Evolutionary conservation across 2,329 filamentous ascomycete species (phyloP).

Genomic region (Orbilia quercus): DNA sequence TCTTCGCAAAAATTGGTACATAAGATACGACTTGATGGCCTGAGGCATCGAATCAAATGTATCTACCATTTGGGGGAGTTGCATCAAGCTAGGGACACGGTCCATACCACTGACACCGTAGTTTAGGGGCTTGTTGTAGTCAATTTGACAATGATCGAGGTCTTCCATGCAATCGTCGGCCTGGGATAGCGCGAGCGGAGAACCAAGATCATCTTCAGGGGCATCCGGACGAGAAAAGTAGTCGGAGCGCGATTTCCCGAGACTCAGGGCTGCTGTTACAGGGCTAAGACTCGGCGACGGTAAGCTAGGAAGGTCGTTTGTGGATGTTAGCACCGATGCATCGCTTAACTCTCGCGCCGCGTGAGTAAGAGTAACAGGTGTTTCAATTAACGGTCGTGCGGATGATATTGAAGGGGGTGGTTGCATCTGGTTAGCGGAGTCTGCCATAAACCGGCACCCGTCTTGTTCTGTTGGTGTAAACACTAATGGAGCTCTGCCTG

Average conservation of each 20-base stretch:
- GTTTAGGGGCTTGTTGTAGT: slow-evolving; percentile 59
- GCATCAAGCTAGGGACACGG: slow-evolving; percentile 70
- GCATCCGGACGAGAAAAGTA: slow-evolving; percentile 62
- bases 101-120: slow-evolving; percentile 60
- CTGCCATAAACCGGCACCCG: slow-evolving; percentile 20
- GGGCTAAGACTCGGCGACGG: slow-evolving; percentile 95
- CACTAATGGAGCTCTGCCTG: slow-evolving; percentile 22
- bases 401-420: slow-evolving; percentile 6
- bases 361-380: background rate
- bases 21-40: slow-evolving; percentile 93
- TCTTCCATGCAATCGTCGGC: slow-evolving; percentile 63
- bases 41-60: slow-evolving; percentile 90
- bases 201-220: slow-evolving; percentile 62
- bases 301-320: slow-evolving; percentile 87
- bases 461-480: slow-evolving; percentile 54
- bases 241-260: slow-evolving; percentile 62
- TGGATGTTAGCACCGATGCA: slow-evolving; percentile 73
- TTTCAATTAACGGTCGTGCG: slow-evolving; percentile 5
- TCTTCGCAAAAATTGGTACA: slow-evolving; percentile 91
- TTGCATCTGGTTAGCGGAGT: background rate
- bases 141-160: slow-evolving; percentile 62
- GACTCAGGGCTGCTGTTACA: slow-evolving; percentile 79
- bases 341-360: slow-evolving; percentile 18
- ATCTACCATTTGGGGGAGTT: slow-evolving; percentile 87
- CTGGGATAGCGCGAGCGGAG: slow-evolving; percentile 58